Base-by-base conservation (phyloP, 352 stramenopile species). In the Pythium dissotocum region DNA sequence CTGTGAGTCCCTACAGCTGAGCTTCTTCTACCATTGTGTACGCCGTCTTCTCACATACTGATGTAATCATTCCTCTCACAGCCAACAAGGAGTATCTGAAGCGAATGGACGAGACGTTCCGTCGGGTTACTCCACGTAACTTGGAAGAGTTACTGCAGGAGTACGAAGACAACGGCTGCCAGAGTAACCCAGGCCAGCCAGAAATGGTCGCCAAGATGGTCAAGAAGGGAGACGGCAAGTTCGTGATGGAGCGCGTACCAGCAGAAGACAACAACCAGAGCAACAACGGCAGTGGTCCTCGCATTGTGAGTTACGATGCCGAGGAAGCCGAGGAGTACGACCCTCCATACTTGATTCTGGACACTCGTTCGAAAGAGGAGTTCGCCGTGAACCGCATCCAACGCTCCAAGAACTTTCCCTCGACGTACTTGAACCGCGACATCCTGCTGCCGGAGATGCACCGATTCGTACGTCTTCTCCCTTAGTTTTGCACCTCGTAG, bases 141-240 rank as follows among this genome's bases (percentile, higher is more conserved):
- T 75, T 95, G 0, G 79, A 83, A 7, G 85, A 92, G 51, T 76
- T 95, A n/a, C 89, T 95, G 38, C 46, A 52, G 42, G 85, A 93
- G 61, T 92, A 95, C 57, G 83, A 93, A 66, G 82, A 89, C 71
- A 79, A 62, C 0, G 83, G 79, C 3, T 76, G 70, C 42, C 65
- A 69, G 28, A 65, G 63, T n/a, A 59, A 54, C 61, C 55, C 55
- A 4, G 67, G 63, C 0, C 75, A 86, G 46, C 82, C 85, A 4
- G 85, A 93, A 76, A 90, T 93, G 81, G 67, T 93, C 33, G 85
- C 85, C 26, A 75, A 74, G 52, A 93, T 93, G 85, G 81, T 93
- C 9, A 85, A 91, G 77, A 78, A 82, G 7, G 54, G 63, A 24
- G 76, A 90, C 56, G 82, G 85, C 42, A 82, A 89, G 49, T 89